Percentiles rank a stretch among this genome's conserved stretches.
phyloP scores from a whole-genome alignment of 164 flowering plant species.

The Magnolia changhungtana region DNA sequence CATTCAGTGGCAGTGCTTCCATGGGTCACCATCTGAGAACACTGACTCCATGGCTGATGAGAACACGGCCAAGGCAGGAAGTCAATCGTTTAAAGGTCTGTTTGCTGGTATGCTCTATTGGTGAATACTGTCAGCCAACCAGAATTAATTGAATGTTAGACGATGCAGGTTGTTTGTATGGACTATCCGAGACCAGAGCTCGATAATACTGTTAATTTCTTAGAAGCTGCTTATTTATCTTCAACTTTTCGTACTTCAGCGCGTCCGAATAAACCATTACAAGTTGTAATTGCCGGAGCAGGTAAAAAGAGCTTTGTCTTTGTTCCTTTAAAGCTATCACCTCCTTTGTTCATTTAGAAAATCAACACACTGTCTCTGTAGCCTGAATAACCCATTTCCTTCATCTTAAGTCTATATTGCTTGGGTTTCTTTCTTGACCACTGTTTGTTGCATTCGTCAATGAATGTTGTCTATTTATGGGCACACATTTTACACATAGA shows the following conservation, averaged over 20 bases:
- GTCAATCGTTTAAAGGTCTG: conserved; percentile 22
- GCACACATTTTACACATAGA: too few relatives aligned
- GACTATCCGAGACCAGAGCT: conserved; percentile 95
- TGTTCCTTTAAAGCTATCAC: neutral
- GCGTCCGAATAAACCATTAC: conserved; percentile 68
- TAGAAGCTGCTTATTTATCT: conserved; percentile 91
- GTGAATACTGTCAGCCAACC: neutral
- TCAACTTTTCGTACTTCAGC: conserved; percentile 58
- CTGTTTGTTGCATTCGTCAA: too few relatives aligned
- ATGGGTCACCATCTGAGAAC: conserved; percentile 15
- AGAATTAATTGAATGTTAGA: conserved; percentile 5
- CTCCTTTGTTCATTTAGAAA: neutral
- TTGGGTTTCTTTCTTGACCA: too few relatives aligned
- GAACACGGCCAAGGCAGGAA: conserved; percentile 5
- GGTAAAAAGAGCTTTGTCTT: conserved; percentile 36
- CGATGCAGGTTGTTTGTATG: conserved; percentile 67
- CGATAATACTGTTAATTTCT: conserved; percentile 66
- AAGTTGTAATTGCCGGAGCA: conserved; percentile 92
- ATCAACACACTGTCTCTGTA: too few relatives aligned
- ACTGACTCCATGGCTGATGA: conserved; percentile 2
- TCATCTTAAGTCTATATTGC: too few relatives aligned
- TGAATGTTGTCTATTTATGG: too few relatives aligned
- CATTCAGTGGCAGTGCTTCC: conserved; percentile 20
- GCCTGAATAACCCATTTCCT: too few relatives aligned
- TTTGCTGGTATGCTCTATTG: neutral